phyloP scores from a whole-genome alignment of 2,329 filamentous ascomycete species.

The Lecanosticta acicola region DNA sequence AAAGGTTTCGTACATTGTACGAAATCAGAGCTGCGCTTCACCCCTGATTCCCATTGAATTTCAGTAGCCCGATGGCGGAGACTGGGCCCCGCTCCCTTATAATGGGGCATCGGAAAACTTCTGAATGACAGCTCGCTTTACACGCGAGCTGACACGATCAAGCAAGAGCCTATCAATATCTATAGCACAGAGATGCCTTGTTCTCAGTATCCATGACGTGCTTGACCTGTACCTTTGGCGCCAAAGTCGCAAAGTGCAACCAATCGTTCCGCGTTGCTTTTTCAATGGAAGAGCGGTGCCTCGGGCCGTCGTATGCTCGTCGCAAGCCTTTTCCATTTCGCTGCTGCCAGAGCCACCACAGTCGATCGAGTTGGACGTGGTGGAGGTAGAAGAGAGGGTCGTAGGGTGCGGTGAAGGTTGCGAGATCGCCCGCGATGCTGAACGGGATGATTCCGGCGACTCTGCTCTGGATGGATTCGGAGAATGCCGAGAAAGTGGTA shows the following conservation, averaged over 20 bases:
- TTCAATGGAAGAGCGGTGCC: slow-evolving; percentile 15
- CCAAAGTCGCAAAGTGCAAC: slow-evolving; percentile 17
- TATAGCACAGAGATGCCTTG: slow-evolving; percentile 22
- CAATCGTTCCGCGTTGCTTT: slow-evolving; percentile 18
- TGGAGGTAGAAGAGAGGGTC: slow-evolving; percentile 28
- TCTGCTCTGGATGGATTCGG: slow-evolving; percentile 18
- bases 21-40: no score
- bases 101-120: no score
- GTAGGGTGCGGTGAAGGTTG: slow-evolving; percentile 22
- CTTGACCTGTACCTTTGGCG: slow-evolving; percentile 13
- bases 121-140: no score
- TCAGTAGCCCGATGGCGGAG: no score
- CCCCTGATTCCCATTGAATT: no score
- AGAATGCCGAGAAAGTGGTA: slow-evolving; percentile 15
- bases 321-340: slow-evolving; percentile 6
- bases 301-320: slow-evolving; percentile 3
- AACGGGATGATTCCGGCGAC: slow-evolving; percentile 23
- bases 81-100: no score
- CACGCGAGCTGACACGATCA: no score
- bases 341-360: slow-evolving; percentile 26
- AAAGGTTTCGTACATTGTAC: no score
- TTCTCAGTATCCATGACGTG: slow-evolving; percentile 21
- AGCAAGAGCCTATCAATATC: slow-evolving; percentile 20
- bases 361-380: slow-evolving; percentile 23
- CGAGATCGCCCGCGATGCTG: slow-evolving; percentile 23